A percentile compares a stretch with the other conserved stretches of the same genome.
These are phyloP conservation scores for Aspergillus fumigatiaffinis DNA, from an alignment of 2,329 filamentous ascomycete genomes.

Conservation along the genomic window DNA sequence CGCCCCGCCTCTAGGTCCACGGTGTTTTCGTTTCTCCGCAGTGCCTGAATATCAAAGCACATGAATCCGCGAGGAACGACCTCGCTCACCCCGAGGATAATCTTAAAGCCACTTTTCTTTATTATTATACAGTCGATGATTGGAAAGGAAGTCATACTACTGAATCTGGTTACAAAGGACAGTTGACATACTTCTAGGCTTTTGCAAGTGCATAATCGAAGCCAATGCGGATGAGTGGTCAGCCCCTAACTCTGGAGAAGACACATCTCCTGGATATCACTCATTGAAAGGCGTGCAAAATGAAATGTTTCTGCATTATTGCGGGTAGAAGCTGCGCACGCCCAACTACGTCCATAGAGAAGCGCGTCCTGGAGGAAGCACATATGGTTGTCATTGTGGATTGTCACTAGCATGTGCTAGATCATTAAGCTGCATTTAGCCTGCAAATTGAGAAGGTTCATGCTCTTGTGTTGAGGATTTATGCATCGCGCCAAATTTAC, in stretches of 20 bases:
- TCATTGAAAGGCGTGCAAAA: too few species aligned
- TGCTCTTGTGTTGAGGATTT: not conserved
- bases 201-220: not conserved
- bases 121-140: not conserved
- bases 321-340: too few species aligned
- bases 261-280: too few species aligned
- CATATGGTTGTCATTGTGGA: too few species aligned
- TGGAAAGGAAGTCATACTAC: not conserved
- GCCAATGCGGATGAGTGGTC: not conserved
- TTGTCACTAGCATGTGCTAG: too few species aligned
- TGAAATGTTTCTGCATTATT: too few species aligned
- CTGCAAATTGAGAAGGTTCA: too few species aligned
- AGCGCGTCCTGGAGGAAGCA: too few species aligned
- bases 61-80: not conserved
- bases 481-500: not conserved
- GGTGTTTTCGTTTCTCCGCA: constrained; percentile 8
- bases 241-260: not conserved
- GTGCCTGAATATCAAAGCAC: not conserved
- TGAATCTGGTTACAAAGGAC: not conserved
- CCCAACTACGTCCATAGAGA: too few species aligned
- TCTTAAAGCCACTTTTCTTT: not conserved
- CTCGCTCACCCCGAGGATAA: not conserved
- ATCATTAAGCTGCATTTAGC: too few species aligned
- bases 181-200: not conserved
- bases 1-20: constrained; percentile 1